These are phyloP conservation scores for Parathielavia hyrcaniae DNA, from an alignment of 495 filamentous ascomycete species.

Conservation along the genomic window DNA sequence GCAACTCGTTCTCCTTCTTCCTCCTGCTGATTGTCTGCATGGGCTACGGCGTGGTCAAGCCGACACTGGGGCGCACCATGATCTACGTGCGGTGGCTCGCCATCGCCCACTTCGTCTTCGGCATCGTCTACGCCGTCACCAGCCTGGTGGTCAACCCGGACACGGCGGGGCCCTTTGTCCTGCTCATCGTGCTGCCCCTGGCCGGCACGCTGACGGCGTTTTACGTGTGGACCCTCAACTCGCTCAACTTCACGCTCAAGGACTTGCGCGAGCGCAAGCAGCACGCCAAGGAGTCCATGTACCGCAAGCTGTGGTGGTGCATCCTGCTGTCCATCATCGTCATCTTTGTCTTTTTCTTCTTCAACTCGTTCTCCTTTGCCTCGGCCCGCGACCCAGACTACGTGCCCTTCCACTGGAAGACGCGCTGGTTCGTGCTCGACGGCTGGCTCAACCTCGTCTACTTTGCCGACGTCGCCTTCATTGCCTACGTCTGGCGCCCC, in stretches of 20 bases:
- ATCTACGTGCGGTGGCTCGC: conserved; percentile 87
- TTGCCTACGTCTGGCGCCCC: conserved; percentile 96
- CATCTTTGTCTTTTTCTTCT: conserved; percentile 92
- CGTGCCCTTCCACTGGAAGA: conserved; percentile 92
- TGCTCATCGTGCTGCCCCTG: conserved; percentile 89
- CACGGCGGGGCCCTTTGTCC: conserved; percentile 73
- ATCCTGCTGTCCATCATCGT: conserved; percentile 87
- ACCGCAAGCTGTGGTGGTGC: conserved; percentile 98
- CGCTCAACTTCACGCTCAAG: conserved; percentile 89
- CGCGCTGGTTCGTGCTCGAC: conserved; percentile 93
- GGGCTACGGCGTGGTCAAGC: conserved; percentile 98
- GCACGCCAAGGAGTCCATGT: conserved; percentile 89
- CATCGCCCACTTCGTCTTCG: conserved; percentile 88
- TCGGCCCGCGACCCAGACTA: conserved; percentile 76
- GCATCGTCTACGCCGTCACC: conserved; percentile 85
- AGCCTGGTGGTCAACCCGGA: conserved; percentile 84
- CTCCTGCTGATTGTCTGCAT: conserved; percentile 97
- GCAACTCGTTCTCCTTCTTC: conserved; percentile 99
- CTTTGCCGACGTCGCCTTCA: conserved; percentile 79
- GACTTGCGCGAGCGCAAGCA: conserved; percentile 91
- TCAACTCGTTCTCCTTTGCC: conserved; percentile 92
- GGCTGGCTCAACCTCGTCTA: conserved; percentile 98
- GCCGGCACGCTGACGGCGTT: conserved; percentile 91
- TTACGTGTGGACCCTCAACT: conserved; percentile 98
- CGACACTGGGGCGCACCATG: conserved; percentile 88